Evolutionary conservation across 129 eudicot genomes (phyloP), one percentile per base, ranked within the genome.

Genomic region (Arctium lappa): DNA sequence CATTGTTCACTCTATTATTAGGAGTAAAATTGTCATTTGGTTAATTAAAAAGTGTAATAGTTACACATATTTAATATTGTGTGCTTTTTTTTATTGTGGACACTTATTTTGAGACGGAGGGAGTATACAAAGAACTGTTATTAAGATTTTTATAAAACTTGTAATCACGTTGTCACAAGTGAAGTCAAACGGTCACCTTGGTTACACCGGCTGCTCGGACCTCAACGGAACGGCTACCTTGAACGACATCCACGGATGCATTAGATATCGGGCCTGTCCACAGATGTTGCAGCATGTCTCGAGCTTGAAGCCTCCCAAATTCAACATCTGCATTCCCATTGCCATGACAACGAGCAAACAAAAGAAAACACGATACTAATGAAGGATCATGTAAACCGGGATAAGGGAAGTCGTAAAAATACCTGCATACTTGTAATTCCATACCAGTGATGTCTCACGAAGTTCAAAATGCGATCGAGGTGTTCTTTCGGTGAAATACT

Each of bases 341-440:
- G 65, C 46, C 74, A 78, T 78, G 78, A 86, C 76, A 60, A 80
- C 36, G 80, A 70, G 70, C 50, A 70, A 76, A 15, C 36, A 69
- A 79, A 44, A 72, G 33, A 60, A 80, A 60, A n/a, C 16, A 69
- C 6, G 22, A 42, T 69, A 69, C 82, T 65, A 22, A 4, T 32
- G 22, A 33, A 60, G 79, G 75, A 73, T 84, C 33, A 18, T 73
- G 34, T 29, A 63, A 66, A 81, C 29, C 31, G 13, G n/a, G 46
- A 78, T 33, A 44, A 73, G 72, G 80, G n/a, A 36, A 79, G 66
- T 36, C 12, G 80, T 79, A 69, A 39, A 83, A 32, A 27, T 85
- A 95, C 99, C 98, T 83, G 99, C 92, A 78, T 93, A 95, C 84
- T 95, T 95, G 89, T 95, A 95, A 83, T 93, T 95, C 99, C 99